A percentile compares a stretch with the other conserved stretches of the same genome.
Conservation (phyloP, 257 asterid genomes). For the Solanum ossicruentum region DNA sequence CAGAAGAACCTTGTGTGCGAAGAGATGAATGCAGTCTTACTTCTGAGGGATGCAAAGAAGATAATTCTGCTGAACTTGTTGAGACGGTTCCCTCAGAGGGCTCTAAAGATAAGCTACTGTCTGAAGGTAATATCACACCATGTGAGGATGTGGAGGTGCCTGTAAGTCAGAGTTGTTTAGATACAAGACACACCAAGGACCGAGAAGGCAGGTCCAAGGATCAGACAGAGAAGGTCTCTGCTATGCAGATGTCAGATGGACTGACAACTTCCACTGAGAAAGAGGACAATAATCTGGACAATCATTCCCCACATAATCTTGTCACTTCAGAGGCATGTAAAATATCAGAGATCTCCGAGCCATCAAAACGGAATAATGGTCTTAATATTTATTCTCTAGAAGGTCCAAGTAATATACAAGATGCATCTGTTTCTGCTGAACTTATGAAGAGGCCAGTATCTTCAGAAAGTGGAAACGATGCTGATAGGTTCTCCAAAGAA, state of each 20-base stretch:
- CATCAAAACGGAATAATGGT: neutral
- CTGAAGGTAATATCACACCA: constrained; percentile 14
- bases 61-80: constrained; percentile 20
- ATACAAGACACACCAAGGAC: neutral
- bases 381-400: constrained; percentile 11
- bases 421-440: constrained; percentile 12
- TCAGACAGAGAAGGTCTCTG: constrained; percentile 16
- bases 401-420: constrained; percentile 3
- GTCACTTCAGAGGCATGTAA: neutral
- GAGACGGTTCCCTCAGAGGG: constrained; percentile 9
- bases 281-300: constrained; percentile 16
- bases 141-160: neutral
- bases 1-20: constrained; percentile 11
- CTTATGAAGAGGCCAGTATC: constrained; percentile 13
- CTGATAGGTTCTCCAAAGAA: constrained; percentile 13
- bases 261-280: constrained; percentile 12
- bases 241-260: constrained; percentile 12
- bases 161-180: neutral
- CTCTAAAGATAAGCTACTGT: constrained; percentile 15
- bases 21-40: neutral
- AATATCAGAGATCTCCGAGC: neutral
- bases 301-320: constrained; percentile 9
- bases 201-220: neutral
- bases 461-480: constrained; percentile 14
- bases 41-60: constrained; percentile 9